phyloP scores from a whole-genome alignment of 1,284 basidiomycete genomes.

The Cerioporus squamosus region DNA sequence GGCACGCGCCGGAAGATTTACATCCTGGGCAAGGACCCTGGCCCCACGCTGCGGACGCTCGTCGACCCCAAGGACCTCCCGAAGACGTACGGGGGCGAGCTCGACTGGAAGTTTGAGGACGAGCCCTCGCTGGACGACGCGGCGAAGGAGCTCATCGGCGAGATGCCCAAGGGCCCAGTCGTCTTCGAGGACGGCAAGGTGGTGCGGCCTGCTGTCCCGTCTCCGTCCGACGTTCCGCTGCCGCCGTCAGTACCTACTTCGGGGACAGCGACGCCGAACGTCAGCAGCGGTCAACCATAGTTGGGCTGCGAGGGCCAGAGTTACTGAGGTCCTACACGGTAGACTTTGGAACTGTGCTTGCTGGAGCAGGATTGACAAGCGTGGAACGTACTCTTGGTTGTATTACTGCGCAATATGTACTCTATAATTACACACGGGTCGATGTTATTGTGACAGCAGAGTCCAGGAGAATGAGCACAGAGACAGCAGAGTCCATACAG shows the following conservation, averaged over 20 bases:
- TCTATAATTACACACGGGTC: no score
- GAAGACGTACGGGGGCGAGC: conserved; percentile 64
- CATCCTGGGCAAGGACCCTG: conserved; percentile 62
- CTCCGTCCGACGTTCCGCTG: background rate
- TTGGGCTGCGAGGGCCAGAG: no score
- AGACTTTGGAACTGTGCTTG: no score
- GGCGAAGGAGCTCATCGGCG: conserved; percentile 43
- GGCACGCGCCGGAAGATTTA: conserved; percentile 74
- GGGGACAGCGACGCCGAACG: background rate
- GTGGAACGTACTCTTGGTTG: no score
- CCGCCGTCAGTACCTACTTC: no score
- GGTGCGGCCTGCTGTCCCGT: conserved; percentile 17
- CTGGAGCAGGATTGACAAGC: no score
- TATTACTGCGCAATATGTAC: no score
- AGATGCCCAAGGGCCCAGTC: conserved; percentile 56
- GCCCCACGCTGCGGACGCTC: conserved; percentile 52
- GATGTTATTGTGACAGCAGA: background rate
- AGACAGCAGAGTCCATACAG: conserved; percentile 15
- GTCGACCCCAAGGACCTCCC: conserved; percentile 65
- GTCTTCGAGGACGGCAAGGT: conserved; percentile 51
- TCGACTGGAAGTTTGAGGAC: conserved; percentile 70
- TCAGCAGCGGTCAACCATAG: background rate
- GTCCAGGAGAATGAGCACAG: background rate
- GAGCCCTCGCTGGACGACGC: conserved; percentile 65
- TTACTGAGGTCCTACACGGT: no score